phyloP scores from a whole-genome alignment of 495 filamentous ascomycete species.

The Neurospora sp. region DNA sequence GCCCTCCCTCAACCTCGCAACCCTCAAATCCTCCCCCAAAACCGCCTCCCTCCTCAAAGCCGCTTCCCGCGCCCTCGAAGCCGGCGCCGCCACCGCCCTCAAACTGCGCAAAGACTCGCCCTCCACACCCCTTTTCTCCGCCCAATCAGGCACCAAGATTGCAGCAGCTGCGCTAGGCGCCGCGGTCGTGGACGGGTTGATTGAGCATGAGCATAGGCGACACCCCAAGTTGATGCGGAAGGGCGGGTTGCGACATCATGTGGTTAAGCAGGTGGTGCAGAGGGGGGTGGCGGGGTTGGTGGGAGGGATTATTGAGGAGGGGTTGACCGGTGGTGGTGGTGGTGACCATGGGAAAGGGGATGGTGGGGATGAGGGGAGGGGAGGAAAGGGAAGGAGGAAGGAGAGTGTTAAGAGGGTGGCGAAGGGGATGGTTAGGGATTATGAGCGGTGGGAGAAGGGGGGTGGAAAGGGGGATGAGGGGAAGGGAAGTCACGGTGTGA shows the following conservation, averaged over 20 bases:
- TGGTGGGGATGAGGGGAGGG: neutral
- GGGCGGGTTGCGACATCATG: slow-evolving; percentile 17
- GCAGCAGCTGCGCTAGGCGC: slow-evolving; percentile 20
- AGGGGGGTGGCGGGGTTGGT: slow-evolving; percentile 16
- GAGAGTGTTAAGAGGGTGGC: slow-evolving; percentile 1
- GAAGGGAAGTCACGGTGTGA: neutral
- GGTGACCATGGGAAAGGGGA: neutral
- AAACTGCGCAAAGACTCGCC: slow-evolving; percentile 14
- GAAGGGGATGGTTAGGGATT: neutral
- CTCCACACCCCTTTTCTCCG: slow-evolving; percentile 14
- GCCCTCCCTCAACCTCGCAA: neutral
- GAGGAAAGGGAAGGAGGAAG: neutral
- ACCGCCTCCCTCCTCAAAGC: slow-evolving; percentile 8
- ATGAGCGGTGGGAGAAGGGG: neutral
- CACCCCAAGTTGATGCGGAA: slow-evolving; percentile 11
- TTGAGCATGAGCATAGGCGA: slow-evolving; percentile 5
- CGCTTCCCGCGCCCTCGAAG: slow-evolving; percentile 12
- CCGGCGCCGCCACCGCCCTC: slow-evolving; percentile 19
- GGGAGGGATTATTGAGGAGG: neutral
- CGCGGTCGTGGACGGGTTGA: slow-evolving; percentile 20
- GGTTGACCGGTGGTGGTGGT: neutral
- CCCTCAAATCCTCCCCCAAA: slow-evolving; percentile 1
- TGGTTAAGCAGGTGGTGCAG: slow-evolving; percentile 16
- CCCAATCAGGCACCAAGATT: slow-evolving; percentile 17
- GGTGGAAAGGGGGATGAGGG: neutral